These are phyloP conservation scores for Penicillium egyptiacum DNA, from an alignment of 495 filamentous ascomycete genomes.

Conservation along the genomic window DNA sequence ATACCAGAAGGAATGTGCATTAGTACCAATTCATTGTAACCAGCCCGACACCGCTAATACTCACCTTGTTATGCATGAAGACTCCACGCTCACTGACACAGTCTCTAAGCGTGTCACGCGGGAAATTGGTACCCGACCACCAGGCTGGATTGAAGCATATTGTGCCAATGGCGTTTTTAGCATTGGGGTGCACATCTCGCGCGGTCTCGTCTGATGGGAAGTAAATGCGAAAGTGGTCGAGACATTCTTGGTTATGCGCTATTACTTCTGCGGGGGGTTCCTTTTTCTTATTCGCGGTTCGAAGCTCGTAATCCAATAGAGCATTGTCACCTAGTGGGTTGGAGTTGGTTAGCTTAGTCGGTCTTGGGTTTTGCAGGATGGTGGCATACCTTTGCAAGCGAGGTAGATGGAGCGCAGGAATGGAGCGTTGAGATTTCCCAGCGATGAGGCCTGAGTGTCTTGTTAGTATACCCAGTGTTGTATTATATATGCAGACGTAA, in stretches of 20 bases:
- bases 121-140: conserved; percentile 67
- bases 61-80: conserved; percentile 85
- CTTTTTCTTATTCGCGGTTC: conserved; percentile 33
- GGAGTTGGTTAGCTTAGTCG: conserved; percentile 3
- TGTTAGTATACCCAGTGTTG: not conserved
- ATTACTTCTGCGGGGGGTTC: conserved; percentile 11
- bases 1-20: conserved; percentile 1
- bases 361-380: not conserved
- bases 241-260: conserved; percentile 41
- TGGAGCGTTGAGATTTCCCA: conserved; percentile 69
- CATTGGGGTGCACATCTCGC: conserved; percentile 56
- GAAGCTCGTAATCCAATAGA: conserved; percentile 52
- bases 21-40: not conserved
- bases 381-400: conserved; percentile 64
- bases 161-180: conserved; percentile 63
- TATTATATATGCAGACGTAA: conserved; percentile 1
- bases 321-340: conserved; percentile 56
- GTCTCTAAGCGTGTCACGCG: conserved; percentile 67
- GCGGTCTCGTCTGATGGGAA: conserved; percentile 83
- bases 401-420: conserved; percentile 72
- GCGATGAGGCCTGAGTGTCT: conserved; percentile 63
- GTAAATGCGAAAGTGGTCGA: conserved; percentile 64
- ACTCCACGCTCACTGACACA: conserved; percentile 67
- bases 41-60: not conserved
- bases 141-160: conserved; percentile 72